These are phyloP conservation scores for Blepharisma japonicum DNA, from an alignment of 73 alveolate species.

Conservation along the genomic window DNA sequence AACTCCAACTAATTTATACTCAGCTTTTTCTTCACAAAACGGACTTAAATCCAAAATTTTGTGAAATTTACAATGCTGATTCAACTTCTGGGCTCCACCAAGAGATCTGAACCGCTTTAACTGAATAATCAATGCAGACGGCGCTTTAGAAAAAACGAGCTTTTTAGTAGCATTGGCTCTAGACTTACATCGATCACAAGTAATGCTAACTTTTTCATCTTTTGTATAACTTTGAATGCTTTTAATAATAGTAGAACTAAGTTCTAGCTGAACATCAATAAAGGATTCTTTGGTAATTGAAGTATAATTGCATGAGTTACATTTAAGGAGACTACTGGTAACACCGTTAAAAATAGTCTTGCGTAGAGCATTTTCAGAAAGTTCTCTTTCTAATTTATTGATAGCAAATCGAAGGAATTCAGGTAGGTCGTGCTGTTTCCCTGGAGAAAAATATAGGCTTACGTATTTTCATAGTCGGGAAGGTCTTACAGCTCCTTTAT, in stretches of 20 bases:
- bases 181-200: neutral
- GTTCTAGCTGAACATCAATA: constrained; percentile 11
- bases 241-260: neutral
- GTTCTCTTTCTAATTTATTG: constrained; percentile 8
- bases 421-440: constrained; percentile 16
- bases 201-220: constrained; percentile 9
- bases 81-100: no score
- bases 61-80: no score
- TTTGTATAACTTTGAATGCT: neutral
- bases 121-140: neutral
- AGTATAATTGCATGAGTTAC: neutral
- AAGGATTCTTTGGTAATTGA: neutral
- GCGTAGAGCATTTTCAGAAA: neutral
- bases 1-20: constrained; percentile 30
- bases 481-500: constrained; percentile 1
- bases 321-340: neutral
- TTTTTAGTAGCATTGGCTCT: neutral
- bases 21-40: no score
- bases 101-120: neutral
- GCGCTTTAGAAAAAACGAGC: neutral
- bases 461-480: neutral
- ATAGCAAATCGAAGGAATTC: constrained; percentile 8
- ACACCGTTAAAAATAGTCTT: neutral
- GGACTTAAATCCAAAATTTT: no score
- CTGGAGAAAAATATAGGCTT: neutral